These are phyloP conservation scores for Apiotrichum mycotoxinovorans DNA, from an alignment of 1,284 basidiomycete genomes.

Conservation along the genomic window DNA sequence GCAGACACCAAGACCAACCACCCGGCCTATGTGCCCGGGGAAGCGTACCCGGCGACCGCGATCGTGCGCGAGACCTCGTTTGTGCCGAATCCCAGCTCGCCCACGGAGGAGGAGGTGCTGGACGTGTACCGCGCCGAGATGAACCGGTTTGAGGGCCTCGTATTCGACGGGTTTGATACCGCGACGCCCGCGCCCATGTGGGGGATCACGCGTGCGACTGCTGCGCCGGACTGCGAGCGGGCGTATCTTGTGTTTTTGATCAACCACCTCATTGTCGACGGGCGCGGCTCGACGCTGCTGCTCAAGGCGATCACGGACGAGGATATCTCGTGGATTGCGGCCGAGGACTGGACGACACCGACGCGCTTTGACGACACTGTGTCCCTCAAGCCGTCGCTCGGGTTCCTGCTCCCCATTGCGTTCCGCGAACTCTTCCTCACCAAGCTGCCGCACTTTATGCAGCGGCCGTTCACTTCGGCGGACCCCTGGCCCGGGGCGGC, in stretches of 20 bases:
- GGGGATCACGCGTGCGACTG: conserved; percentile 6
- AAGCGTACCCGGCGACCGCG: not conserved
- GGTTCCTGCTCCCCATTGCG: conserved; percentile 27
- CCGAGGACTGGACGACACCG: not conserved
- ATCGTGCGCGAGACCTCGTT: conserved; percentile 4
- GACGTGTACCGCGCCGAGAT: conserved; percentile 4
- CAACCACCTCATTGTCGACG: conserved; percentile 15
- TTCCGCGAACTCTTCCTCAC: conserved; percentile 35
- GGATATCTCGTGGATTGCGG: not conserved
- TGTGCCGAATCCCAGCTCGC: not conserved
- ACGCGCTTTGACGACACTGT: conserved; percentile 29
- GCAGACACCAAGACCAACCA: conserved; percentile 6
- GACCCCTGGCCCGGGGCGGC: conserved; percentile 29
- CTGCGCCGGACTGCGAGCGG: conserved; percentile 30
- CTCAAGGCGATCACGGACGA: conserved; percentile 3
- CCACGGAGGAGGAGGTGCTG: not conserved
- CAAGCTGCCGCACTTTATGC: conserved; percentile 31
- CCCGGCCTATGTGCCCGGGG: conserved; percentile 9
- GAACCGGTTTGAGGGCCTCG: conserved; percentile 1
- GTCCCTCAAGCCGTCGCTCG: conserved; percentile 20
- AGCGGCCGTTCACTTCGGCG: conserved; percentile 16
- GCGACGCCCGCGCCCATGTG: conserved; percentile 6
- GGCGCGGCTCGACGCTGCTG: conserved; percentile 5
- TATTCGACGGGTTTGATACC: not conserved
- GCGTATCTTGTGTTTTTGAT: conserved; percentile 10